Percentiles rank a stretch among this genome's conserved stretches.
Conservation (phyloP, 202 grass and related monocot genomes). For the Brachypodium distachyon region DNA sequence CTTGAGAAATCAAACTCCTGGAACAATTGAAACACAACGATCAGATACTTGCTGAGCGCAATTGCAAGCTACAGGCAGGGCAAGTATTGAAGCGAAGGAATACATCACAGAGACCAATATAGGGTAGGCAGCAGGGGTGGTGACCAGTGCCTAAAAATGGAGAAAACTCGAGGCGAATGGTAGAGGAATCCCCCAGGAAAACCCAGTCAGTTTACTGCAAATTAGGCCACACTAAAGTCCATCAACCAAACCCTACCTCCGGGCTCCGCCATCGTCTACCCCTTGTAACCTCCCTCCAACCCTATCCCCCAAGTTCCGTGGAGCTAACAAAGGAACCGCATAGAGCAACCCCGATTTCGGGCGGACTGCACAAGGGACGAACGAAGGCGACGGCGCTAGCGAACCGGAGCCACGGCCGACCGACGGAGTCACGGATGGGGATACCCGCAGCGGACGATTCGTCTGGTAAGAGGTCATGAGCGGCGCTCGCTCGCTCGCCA, state of each 20-base stretch:
- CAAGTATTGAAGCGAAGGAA: background rate
- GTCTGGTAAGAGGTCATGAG: too few relatives aligned
- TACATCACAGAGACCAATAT: background rate
- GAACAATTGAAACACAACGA: background rate
- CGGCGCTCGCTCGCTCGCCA: too few relatives aligned
- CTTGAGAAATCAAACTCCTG: slow-evolving; percentile 9
- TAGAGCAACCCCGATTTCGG: background rate
- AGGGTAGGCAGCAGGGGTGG: background rate
- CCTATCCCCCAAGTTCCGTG: background rate
- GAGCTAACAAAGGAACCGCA: background rate
- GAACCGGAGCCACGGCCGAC: background rate
- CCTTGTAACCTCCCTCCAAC: background rate
- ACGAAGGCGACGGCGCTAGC: background rate
- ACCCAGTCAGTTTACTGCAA: background rate
- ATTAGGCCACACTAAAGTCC: background rate
- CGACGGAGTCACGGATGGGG: background rate
- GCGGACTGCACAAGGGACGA: background rate
- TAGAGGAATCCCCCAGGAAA: background rate
- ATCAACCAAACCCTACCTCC: background rate
- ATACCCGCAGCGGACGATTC: background rate
- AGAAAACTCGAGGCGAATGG: background rate
- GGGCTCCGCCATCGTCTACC: background rate
- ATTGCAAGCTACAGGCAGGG: background rate
- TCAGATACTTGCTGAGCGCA: background rate
- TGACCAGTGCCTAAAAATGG: slow-evolving; percentile 19